Base-by-base conservation (phyloP, 768 basidiomycete genomes). In the Leccinellum albellum region DNA sequence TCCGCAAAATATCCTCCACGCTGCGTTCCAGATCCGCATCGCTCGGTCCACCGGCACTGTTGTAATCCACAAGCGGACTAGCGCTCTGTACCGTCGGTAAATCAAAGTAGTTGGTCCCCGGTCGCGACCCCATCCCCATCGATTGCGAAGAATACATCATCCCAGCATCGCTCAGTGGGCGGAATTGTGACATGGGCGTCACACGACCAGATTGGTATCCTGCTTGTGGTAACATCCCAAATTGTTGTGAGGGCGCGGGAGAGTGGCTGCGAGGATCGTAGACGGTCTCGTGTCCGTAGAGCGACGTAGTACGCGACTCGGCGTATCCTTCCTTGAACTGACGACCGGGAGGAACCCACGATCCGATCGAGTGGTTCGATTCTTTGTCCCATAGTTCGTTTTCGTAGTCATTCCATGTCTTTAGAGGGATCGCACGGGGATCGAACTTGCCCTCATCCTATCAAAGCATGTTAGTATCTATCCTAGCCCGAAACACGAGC, bases 361-460 rank as follows among this genome's bases (percentile, higher is more conserved):
- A 94, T 8, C 92, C 92, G 51, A 94, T 91, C 59, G 91, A 94
- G 73, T 96, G 94, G 66, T 95, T 95, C 1, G 91, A 94, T 62
- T 96, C 94, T 72, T 94, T 94, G 68, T 97, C 94, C 94, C 94
- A 98, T 12, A 97, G 83, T 71, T 96, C 94, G 66, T 95, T 97
- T 79, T 93, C 88, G 66, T 96, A 97, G 63, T 97, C 94, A 57
- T 85, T 91, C 96, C 97, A 98, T 0, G 89, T 92, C 76, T 98
- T 98, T 63, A 98, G 80, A 8, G 96, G 96, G 62, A 99, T 98
- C 7, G 86, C 81, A 10, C 87, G 81, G 4, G 94, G 91, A 74
- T 99, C 95, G 52, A 98, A 99, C 73, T 94, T 94, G 69, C 96
- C 96, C 73, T 98, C 96, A 62, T 98, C 97, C 93, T 94, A 46